Conservation (phyloP, 2,329 filamentous ascomycete genomes). For the Fusarium guadeloupense region DNA sequence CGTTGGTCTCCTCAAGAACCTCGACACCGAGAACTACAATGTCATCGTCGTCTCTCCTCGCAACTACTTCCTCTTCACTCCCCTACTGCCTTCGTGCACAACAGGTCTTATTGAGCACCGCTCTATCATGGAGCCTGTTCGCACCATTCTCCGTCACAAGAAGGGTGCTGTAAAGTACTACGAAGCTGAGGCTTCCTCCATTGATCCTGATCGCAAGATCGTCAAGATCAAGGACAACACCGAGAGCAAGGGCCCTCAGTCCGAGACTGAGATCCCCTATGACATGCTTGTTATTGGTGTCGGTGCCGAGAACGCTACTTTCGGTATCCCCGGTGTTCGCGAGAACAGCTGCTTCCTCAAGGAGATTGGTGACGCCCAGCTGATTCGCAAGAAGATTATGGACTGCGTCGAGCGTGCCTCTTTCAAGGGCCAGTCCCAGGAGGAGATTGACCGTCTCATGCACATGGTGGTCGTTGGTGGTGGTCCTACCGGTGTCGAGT, state of each 20-base stretch:
- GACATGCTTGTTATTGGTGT: slow-evolving; percentile 99
- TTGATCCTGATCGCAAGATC: slow-evolving; percentile 90
- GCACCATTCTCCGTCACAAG: slow-evolving; percentile 95
- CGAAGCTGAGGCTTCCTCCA: slow-evolving; percentile 95
- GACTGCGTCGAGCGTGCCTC: slow-evolving; percentile 98
- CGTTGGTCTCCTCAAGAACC: slow-evolving; percentile 95
- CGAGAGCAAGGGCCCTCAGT: slow-evolving; percentile 85
- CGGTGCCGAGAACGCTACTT: slow-evolving; percentile 97
- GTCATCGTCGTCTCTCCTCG: slow-evolving; percentile 96
- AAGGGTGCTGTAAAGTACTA: slow-evolving; percentile 94
- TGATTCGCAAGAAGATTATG: slow-evolving; percentile 99
- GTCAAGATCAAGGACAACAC: slow-evolving; percentile 92
- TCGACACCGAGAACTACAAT: slow-evolving; percentile 99
- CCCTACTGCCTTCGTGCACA: slow-evolving; percentile 94
- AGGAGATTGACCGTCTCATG: slow-evolving; percentile 91
- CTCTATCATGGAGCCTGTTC: slow-evolving; percentile 99
- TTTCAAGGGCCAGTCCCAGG: slow-evolving; percentile 92
- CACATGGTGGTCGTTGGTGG: slow-evolving; percentile 98
- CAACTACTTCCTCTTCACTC: slow-evolving; percentile 99
- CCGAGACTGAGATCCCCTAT: slow-evolving; percentile 89
- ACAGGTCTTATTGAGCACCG: slow-evolving; percentile 98
- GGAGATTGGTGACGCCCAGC: slow-evolving; percentile 95
- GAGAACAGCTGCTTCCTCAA: slow-evolving; percentile 98
- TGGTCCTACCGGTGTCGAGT: slow-evolving; percentile 96
- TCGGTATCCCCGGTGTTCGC: slow-evolving; percentile 93